Evolutionary conservation across 768 basidiomycete genomes (phyloP).

Genomic region (Psilocybe cubensis): DNA sequence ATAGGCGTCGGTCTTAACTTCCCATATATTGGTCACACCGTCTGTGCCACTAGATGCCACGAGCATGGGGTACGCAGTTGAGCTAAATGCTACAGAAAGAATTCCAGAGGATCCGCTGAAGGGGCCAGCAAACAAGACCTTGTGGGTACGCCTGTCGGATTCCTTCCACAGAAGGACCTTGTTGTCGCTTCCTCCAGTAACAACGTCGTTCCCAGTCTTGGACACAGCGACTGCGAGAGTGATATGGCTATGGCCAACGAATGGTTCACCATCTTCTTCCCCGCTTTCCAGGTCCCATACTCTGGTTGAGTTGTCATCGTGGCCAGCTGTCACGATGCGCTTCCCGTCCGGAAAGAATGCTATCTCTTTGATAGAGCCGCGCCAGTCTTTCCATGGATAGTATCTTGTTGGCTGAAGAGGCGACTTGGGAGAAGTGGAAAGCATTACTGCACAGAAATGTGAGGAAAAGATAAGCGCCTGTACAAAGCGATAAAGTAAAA

Average conservation of each 20-base stretch:
- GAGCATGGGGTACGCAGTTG: not conserved
- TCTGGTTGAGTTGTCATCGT: conserved; percentile 2
- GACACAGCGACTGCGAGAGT: conserved; percentile 6
- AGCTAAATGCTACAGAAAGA: conserved; percentile 1
- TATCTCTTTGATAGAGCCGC: not conserved
- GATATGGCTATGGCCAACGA: not conserved
- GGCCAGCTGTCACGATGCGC: conserved; percentile 10
- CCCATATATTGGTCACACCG: conserved; percentile 6
- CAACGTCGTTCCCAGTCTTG: conserved; percentile 5
- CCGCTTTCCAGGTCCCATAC: conserved; percentile 9
- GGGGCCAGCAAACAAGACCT: not conserved
- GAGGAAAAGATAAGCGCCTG: not conserved
- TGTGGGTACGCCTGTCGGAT: not conserved
- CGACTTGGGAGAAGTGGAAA: not conserved
- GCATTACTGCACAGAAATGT: not conserved
- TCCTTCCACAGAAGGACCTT: conserved; percentile 6
- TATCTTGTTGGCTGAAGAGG: not conserved
- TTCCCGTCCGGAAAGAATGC: conserved; percentile 16
- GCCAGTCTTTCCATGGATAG: not conserved
- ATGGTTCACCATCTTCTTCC: conserved; percentile 1
- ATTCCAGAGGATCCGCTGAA: not conserved
- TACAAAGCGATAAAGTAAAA: not conserved
- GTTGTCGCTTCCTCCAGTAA: conserved; percentile 7
- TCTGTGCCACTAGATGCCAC: conserved; percentile 8
- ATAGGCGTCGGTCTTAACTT: conserved; percentile 2